phyloP scores from a whole-genome alignment of 306 rosid genomes.

The Vicia faba region DNA sequence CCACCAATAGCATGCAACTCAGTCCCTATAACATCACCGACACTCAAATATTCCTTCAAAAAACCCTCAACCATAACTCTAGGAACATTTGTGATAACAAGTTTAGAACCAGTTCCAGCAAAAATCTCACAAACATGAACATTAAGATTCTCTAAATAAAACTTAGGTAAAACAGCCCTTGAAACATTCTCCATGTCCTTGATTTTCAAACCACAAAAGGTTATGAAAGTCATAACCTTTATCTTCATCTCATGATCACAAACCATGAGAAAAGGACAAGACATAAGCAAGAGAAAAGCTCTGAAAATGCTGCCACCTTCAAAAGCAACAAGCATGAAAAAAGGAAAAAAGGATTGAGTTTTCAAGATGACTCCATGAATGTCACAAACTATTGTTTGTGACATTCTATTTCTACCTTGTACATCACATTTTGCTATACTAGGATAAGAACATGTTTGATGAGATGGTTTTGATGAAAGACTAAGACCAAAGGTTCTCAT shows the following conservation, averaged over 20 bases:
- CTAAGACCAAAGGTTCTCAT: slow-evolving; percentile 55
- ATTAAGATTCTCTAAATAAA: slow-evolving; percentile 75
- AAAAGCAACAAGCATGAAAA: slow-evolving; percentile 88
- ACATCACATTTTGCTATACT: slow-evolving; percentile 53
- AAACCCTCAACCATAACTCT: slow-evolving; percentile 81
- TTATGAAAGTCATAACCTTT: slow-evolving; percentile 63
- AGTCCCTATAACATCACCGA: slow-evolving; percentile 64
- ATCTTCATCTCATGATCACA: slow-evolving; percentile 55
- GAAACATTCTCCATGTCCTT: slow-evolving; percentile 62
- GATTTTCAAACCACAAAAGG: slow-evolving; percentile 63
- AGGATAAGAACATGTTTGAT: slow-evolving; percentile 48
- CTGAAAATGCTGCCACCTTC: slow-evolving; percentile 83
- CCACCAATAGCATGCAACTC: slow-evolving; percentile 63
- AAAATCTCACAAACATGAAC: slow-evolving; percentile 57
- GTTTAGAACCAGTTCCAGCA: slow-evolving; percentile 52
- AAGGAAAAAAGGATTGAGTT: slow-evolving; percentile 71
- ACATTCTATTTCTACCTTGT: slow-evolving; percentile 53
- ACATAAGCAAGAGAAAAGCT: slow-evolving; percentile 65
- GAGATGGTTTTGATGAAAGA: slow-evolving; percentile 43
- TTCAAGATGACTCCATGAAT: slow-evolving; percentile 56
- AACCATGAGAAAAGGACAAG: slow-evolving; percentile 63
- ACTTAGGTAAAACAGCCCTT: slow-evolving; percentile 78
- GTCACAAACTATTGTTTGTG: slow-evolving; percentile 58
- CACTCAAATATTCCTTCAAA: slow-evolving; percentile 67
- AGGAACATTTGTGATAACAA: slow-evolving; percentile 76